Conservation (phyloP, 148 eudicot genomes). For the Persicaria tinctoria region DNA sequence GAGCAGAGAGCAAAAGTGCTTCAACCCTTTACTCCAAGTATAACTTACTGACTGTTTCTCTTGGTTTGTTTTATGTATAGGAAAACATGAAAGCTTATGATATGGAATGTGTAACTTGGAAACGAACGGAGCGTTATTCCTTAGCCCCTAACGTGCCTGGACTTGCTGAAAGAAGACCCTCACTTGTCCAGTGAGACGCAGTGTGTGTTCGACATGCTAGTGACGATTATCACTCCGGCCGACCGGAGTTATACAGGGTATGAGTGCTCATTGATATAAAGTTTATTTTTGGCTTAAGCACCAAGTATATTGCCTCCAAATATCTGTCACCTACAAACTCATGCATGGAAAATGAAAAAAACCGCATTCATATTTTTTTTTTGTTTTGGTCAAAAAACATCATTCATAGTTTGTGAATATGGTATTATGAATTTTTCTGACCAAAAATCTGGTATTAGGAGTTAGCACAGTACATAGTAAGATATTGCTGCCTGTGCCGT, state of each 20-base stretch:
- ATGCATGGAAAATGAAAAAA: not conserved
- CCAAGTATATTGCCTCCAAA: not conserved
- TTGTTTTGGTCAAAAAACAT: no score
- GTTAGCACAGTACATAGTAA: not conserved
- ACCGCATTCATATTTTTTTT: not conserved
- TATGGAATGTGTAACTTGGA: conserved; percentile 56
- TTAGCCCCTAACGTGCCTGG: conserved; percentile 81
- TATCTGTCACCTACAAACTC: not conserved
- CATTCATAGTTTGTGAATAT: not conserved
- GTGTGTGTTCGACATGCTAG: conserved; percentile 43
- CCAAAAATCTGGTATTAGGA: not conserved
- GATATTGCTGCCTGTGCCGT: not conserved
- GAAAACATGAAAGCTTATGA: conserved; percentile 68
- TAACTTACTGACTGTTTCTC: not conserved
- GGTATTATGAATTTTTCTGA: no score
- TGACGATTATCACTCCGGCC: conserved; percentile 19
- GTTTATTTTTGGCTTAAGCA: not conserved
- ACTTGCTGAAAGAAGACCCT: conserved; percentile 87
- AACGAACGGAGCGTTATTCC: conserved; percentile 33
- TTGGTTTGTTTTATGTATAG: conserved; percentile 27
- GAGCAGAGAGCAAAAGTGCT: not conserved
- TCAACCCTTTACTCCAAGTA: not conserved
- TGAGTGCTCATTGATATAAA: not conserved
- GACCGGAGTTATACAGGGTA: conserved; percentile 43
- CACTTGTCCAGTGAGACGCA: conserved; percentile 70